A percentile compares a stretch with the other conserved stretches of the same genome.
phyloP scores from a whole-genome alignment of 1,284 basidiomycete species.

The Trametes sp. region DNA sequence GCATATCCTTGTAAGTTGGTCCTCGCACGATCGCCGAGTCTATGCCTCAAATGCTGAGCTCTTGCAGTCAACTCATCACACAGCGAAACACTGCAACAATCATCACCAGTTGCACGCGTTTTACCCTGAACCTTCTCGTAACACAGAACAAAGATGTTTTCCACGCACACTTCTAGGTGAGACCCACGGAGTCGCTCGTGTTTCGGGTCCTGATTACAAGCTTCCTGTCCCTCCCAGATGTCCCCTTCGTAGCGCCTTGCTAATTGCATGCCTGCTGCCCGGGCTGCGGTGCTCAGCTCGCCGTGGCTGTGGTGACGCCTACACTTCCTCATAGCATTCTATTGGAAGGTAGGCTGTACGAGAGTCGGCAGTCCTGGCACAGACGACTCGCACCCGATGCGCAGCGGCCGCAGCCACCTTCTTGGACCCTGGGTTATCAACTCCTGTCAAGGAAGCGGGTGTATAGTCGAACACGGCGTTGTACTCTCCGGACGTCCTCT shows the following conservation, averaged over 20 bases:
- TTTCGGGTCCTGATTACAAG: neutral
- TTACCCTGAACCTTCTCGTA: neutral
- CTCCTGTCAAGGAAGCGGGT: neutral
- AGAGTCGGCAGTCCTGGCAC: neutral
- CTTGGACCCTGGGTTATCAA: neutral
- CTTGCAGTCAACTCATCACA: no score
- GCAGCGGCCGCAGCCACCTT: neutral
- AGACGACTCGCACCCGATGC: neutral
- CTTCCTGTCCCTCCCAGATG: neutral
- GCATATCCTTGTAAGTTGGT: no score
- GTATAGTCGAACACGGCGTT: neutral
- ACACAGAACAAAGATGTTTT: neutral
- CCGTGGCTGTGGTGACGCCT: conserved; percentile 16
- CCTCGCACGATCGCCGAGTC: neutral
- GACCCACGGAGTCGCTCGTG: no score
- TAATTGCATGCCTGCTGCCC: neutral
- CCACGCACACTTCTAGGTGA: no score
- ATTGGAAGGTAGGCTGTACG: neutral
- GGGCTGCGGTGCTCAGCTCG: neutral
- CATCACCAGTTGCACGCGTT: neutral
- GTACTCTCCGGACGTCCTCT: neutral
- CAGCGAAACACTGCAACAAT: neutral
- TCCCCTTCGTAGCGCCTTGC: neutral
- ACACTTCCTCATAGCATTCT: conserved; percentile 1
- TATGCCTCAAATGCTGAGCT: neutral